These are phyloP conservation scores for Leccinum pachyderme DNA, from an alignment of 1,284 basidiomycete genomes.

Conservation along the genomic window DNA sequence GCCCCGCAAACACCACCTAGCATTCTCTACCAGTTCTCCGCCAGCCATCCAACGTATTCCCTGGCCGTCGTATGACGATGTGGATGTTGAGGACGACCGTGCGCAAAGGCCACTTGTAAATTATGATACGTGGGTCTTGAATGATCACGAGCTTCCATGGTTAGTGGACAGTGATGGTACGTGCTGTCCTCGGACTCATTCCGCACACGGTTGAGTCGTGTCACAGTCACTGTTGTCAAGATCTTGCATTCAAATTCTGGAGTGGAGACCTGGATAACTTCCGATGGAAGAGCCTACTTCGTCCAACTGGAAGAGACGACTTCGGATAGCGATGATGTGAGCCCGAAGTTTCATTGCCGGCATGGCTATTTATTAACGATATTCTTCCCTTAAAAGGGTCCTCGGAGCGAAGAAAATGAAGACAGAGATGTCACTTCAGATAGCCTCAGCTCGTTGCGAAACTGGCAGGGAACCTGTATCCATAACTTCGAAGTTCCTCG, in stretches of 20 bases:
- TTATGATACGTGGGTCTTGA: constrained; percentile 72
- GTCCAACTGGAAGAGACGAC: constrained; percentile 47
- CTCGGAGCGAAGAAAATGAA: constrained; percentile 8
- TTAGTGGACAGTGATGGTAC: constrained; percentile 67
- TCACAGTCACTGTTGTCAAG: constrained; percentile 55
- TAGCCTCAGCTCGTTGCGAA: constrained; percentile 16
- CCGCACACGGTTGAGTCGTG: neutral
- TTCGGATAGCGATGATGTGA: constrained; percentile 15
- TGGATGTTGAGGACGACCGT: constrained; percentile 36
- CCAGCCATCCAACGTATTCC: constrained; percentile 76
- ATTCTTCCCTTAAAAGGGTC: constrained; percentile 11
- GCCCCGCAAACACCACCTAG: constrained; percentile 61
- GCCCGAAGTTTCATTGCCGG: constrained; percentile 2
- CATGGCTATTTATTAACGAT: constrained; percentile 2
- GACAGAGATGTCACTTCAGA: constrained; percentile 7
- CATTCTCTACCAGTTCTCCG: constrained; percentile 71
- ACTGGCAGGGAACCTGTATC: constrained; percentile 70
- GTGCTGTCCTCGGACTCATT: constrained; percentile 15
- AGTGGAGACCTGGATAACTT: constrained; percentile 78
- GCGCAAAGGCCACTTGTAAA: constrained; percentile 32
- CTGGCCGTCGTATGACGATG: constrained; percentile 64
- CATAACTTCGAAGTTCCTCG: constrained; percentile 66
- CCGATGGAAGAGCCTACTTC: constrained; percentile 76
- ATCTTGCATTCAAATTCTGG: constrained; percentile 58
- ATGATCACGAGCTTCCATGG: constrained; percentile 72